phyloP scores from a whole-genome alignment of 2,329 filamentous ascomycete genomes.

The Beauveria bassiana region DNA sequence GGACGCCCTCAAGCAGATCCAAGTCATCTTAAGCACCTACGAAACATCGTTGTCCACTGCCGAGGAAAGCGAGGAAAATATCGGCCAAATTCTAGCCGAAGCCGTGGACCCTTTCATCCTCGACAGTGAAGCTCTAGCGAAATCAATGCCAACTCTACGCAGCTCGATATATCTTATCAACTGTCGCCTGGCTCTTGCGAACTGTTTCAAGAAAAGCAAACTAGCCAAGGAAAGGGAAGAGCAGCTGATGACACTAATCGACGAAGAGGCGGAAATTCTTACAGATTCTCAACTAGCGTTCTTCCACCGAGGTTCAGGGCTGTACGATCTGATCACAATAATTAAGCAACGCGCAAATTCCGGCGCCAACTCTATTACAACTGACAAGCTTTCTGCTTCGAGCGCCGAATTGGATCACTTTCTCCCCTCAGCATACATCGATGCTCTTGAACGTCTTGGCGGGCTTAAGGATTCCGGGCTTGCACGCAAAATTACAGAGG shows the following conservation, averaged over 20 bases:
- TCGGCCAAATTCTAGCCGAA: conserved; percentile 67
- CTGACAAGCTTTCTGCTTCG: conserved; percentile 50
- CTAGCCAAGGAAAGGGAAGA: conserved; percentile 54
- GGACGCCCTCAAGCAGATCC: conserved; percentile 71
- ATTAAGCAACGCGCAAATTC: background rate
- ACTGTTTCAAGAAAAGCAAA: conserved; percentile 48
- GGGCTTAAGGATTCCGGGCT: conserved; percentile 64
- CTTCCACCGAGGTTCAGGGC: conserved; percentile 66
- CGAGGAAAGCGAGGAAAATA: conserved; percentile 56
- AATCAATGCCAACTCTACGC: conserved; percentile 49
- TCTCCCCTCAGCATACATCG: conserved; percentile 84
- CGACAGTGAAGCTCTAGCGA: conserved; percentile 63
- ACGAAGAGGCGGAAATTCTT: conserved; percentile 48
- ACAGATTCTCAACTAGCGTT: conserved; percentile 62
- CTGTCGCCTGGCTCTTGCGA: conserved; percentile 54
- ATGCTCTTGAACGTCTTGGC: conserved; percentile 76
- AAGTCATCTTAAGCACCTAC: conserved; percentile 74
- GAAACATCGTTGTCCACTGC: conserved; percentile 66
- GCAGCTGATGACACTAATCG: conserved; percentile 49
- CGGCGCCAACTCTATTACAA: conserved; percentile 33
- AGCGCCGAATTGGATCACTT: conserved; percentile 83
- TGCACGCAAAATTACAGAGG: conserved; percentile 69
- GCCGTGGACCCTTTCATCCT: conserved; percentile 80
- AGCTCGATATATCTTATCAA: conserved; percentile 67
- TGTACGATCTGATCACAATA: conserved; percentile 55